Base-by-base conservation (phyloP, 2,329 filamentous ascomycete species). In the Stagonosporopsis chrysanthemi region DNA sequence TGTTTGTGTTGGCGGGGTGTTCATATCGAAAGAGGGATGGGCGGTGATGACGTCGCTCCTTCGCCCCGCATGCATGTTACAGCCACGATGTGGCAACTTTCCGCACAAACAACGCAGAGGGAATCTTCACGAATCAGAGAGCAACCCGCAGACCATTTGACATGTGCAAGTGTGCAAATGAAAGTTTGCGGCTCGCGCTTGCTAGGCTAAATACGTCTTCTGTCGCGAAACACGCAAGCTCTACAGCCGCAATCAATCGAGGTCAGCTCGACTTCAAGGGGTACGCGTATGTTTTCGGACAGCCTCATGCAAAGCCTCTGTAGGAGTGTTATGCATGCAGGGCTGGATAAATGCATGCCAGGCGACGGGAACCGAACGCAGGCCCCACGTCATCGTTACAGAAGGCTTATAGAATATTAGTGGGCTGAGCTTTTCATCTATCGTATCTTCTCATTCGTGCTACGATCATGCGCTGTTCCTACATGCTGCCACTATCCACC, bases 71-170 rank as follows among this genome's bases (percentile, higher is more conserved):
- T 28, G 29, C 48, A 19, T 28, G 36, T 26, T 47, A 53, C 56
- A 58, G 56, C 56, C 56, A 58, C 60, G 49, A 12, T 45, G 56
- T 46, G 56, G 48, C 59, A 57, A 61, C 19, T 52, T 33, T 44
- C 41, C 56, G 57, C 59, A 58, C 57, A 60, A 58, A 44, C 52
- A 47, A 47, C 56, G 56, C 50, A 61, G 59, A 61, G 59, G 57
- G 63, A 68, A 68, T 42, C 58, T 67, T 64, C 59, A 65, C 44
- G 64, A 66, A 67, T 44, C 56, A 47, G 22, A 12, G 23, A n/a
- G 41, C 26, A 26, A 24, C 15, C 19, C 40, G 17, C 41, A 17
- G 29, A 40, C 23, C 31, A 28, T 44, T 51, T 57, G 28, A 31
- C 58, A 58, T 55, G 58, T 62, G 61, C 52, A 57, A 54, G 26